Evolutionary conservation across 2,329 filamentous ascomycete genomes (phyloP).

Genomic region (Lasiodiplodia gonubiensis): DNA sequence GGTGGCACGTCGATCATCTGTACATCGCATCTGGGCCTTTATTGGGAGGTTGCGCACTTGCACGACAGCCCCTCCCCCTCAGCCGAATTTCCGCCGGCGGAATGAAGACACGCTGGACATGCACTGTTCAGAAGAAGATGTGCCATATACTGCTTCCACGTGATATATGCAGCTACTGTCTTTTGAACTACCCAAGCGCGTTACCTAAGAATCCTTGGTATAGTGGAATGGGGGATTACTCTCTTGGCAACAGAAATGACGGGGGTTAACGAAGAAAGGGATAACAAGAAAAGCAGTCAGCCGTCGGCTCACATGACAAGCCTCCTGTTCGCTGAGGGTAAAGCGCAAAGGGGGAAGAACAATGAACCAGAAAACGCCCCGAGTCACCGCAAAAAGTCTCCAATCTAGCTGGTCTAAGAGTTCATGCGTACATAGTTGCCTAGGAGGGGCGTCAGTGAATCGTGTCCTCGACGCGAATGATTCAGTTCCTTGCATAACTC

Average conservation of each 20-base stretch:
- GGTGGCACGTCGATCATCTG: conserved; percentile 10
- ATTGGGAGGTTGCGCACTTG: neutral
- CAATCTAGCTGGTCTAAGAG: conserved; percentile 23
- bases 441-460: conserved; percentile 35
- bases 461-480: conserved; percentile 44
- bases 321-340: neutral
- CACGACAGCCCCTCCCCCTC: neutral
- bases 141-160: neutral
- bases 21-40: conserved; percentile 5
- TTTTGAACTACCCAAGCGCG: conserved; percentile 6
- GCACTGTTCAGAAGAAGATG: neutral
- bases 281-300: neutral
- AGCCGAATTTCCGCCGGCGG: conserved; percentile 5
- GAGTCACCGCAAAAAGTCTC: neutral
- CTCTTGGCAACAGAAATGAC: neutral
- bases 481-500: conserved; percentile 43
- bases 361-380: conserved; percentile 7
- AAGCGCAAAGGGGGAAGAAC: neutral
- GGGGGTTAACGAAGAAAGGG: neutral
- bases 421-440: conserved; percentile 53
- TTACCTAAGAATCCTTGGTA: conserved; percentile 4
- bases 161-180: neutral
- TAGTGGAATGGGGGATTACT: neutral
- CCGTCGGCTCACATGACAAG: conserved; percentile 1
- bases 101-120: neutral